Conservation (phyloP, 768 basidiomycete species). For the Hygrocybe coccinea region DNA sequence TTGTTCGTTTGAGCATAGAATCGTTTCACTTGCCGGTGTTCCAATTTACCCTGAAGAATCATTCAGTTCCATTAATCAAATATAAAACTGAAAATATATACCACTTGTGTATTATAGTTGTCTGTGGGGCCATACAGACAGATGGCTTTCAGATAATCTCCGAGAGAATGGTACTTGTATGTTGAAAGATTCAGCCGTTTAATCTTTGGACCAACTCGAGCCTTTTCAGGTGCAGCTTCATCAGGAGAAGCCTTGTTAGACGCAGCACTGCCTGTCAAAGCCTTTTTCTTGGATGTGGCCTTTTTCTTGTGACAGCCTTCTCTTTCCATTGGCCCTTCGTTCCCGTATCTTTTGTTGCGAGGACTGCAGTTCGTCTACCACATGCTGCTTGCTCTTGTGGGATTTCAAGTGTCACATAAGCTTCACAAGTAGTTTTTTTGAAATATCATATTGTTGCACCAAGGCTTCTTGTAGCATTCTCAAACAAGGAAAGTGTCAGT, state of each 20-base stretch:
- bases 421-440: conserved; percentile 17
- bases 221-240: conserved; percentile 8
- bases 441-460: conserved; percentile 28
- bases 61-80: not conserved
- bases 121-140: conserved; percentile 34
- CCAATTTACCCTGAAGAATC: conserved; percentile 29
- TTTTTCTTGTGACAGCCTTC: too few relatives aligned
- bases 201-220: conserved; percentile 7
- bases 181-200: conserved; percentile 29
- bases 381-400: conserved; percentile 35
- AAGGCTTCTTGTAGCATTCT: conserved; percentile 19
- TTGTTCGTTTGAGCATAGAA: conserved; percentile 32
- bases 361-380: conserved; percentile 7
- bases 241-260: conserved; percentile 6
- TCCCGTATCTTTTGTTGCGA: conserved; percentile 1
- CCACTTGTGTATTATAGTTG: conserved; percentile 36
- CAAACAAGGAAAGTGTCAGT: conserved; percentile 23
- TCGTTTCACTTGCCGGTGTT: conserved; percentile 31
- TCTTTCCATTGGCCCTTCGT: not conserved
- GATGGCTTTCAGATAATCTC: conserved; percentile 31
- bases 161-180: conserved; percentile 38
- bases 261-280: conserved; percentile 14
- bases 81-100: conserved; percentile 21
- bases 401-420: conserved; percentile 31
- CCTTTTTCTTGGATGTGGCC: conserved; percentile 29